phyloP scores from a whole-genome alignment of 2,329 filamentous ascomycete species.

The Colletotrichum chlorophyti region DNA sequence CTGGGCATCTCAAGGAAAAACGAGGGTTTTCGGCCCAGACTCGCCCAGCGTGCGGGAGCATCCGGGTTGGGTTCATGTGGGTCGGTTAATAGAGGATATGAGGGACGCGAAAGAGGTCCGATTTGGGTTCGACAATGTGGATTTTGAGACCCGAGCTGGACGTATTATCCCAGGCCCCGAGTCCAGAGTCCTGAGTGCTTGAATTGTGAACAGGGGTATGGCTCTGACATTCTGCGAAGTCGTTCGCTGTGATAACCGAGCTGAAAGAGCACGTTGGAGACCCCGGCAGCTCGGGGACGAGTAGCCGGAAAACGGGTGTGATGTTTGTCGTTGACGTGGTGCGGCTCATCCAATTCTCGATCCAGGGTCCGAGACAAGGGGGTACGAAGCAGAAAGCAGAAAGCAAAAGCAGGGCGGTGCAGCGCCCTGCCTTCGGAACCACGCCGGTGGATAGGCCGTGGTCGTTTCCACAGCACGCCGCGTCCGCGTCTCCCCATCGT shows the following conservation, averaged over 20 bases:
- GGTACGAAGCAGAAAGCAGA: not conserved
- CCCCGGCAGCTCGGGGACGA: conserved; percentile 9
- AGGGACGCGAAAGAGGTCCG: not conserved
- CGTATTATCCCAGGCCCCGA: not conserved
- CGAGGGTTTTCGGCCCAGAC: conserved; percentile 11
- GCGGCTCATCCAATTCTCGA: not conserved
- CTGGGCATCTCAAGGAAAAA: not conserved
- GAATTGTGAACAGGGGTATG: no score
- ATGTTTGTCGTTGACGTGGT: not conserved
- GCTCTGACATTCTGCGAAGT: not conserved
- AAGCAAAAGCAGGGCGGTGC: no score
- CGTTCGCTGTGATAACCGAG: conserved; percentile 6
- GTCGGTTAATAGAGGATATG: not conserved
- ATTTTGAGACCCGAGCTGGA: not conserved
- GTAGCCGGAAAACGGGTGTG: conserved; percentile 20
- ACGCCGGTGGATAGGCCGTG: conserved; percentile 1
- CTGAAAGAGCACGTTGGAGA: not conserved
- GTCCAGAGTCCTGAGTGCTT: no score
- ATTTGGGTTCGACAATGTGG: not conserved
- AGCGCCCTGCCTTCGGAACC: no score
- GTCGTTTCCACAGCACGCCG: conserved; percentile 2
- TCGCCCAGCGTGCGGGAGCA: conserved; percentile 7
- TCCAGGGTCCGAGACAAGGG: conserved; percentile 1
- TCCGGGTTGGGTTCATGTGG: conserved; percentile 14
- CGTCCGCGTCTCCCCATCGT: not conserved